Conservation (phyloP, 2,329 filamentous ascomycete genomes). For the Thermoascus crustaceus region DNA sequence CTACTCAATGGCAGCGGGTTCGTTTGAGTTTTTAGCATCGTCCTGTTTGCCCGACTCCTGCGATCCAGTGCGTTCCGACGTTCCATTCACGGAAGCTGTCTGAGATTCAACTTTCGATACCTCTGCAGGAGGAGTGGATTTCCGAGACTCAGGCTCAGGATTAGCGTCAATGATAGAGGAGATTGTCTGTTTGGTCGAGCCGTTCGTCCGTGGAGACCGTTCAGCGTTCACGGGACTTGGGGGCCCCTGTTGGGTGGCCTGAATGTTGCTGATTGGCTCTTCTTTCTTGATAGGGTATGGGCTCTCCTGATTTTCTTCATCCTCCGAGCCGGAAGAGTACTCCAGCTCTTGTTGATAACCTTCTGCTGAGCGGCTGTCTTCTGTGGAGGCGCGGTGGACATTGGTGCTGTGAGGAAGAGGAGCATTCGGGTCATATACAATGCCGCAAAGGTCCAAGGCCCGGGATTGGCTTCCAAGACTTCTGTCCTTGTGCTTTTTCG, state of each 20-base stretch:
- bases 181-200: slow-evolving; percentile 31
- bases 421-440: slow-evolving; percentile 30
- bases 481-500: slow-evolving; percentile 35
- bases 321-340: slow-evolving; percentile 4
- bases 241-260: slow-evolving; percentile 4
- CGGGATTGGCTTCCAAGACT: slow-evolving; percentile 33
- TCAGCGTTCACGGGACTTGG: slow-evolving; percentile 11
- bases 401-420: slow-evolving; percentile 26
- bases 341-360: slow-evolving; percentile 24
- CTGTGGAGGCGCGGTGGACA: slow-evolving; percentile 26
- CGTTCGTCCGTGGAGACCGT: slow-evolving; percentile 14
- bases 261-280: not conserved
- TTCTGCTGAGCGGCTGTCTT: slow-evolving; percentile 27
- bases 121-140: slow-evolving; percentile 14
- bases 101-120: not conserved
- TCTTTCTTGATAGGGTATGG: slow-evolving; percentile 4
- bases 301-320: slow-evolving; percentile 3
- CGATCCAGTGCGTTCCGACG: too few species aligned
- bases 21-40: too few species aligned
- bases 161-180: slow-evolving; percentile 32
- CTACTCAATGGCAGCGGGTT: too few species aligned
- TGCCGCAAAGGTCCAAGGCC: slow-evolving; percentile 32
- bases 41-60: too few species aligned
- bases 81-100: not conserved
- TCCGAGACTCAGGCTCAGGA: slow-evolving; percentile 18